These are phyloP conservation scores for Pythium phragmitis DNA, from an alignment of 352 stramenopile genomes.

Conservation along the genomic window DNA sequence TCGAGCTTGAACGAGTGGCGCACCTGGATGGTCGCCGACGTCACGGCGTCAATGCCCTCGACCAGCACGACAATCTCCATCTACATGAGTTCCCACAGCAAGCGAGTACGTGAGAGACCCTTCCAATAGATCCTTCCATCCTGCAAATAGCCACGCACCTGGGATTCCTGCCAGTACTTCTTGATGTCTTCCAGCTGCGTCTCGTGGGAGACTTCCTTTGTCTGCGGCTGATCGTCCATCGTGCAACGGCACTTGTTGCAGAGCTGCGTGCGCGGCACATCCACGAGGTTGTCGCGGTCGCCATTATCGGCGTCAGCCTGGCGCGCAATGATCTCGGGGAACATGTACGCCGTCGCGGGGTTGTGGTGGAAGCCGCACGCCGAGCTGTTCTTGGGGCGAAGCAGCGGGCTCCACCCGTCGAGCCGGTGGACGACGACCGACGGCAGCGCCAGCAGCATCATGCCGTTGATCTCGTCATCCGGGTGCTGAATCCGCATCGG, in stretches of 20 bases:
- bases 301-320: constrained; percentile 62
- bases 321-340: constrained; percentile 60
- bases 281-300: constrained; percentile 51
- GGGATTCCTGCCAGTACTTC: constrained; percentile 71
- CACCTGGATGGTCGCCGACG: constrained; percentile 93
- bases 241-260: constrained; percentile 50
- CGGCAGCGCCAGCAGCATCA: constrained; percentile 87
- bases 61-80: constrained; percentile 96
- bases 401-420: constrained; percentile 89
- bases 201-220: constrained; percentile 28
- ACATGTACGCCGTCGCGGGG: constrained; percentile 57
- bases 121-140: neutral
- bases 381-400: constrained; percentile 58
- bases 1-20: constrained; percentile 93
- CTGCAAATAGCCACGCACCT: constrained; percentile 37
- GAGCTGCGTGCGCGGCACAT: constrained; percentile 25
- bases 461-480: constrained; percentile 90
- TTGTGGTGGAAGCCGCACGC: constrained; percentile 65
- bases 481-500: constrained; percentile 93
- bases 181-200: constrained; percentile 55
- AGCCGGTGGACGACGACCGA: constrained; percentile 94
- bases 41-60: constrained; percentile 95
- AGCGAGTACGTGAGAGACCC: neutral
- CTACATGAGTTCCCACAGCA: constrained; percentile 28
- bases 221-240: constrained; percentile 14